Base-by-base conservation (phyloP, 2,329 filamentous ascomycete species). In the Grosmannia penicillata region DNA sequence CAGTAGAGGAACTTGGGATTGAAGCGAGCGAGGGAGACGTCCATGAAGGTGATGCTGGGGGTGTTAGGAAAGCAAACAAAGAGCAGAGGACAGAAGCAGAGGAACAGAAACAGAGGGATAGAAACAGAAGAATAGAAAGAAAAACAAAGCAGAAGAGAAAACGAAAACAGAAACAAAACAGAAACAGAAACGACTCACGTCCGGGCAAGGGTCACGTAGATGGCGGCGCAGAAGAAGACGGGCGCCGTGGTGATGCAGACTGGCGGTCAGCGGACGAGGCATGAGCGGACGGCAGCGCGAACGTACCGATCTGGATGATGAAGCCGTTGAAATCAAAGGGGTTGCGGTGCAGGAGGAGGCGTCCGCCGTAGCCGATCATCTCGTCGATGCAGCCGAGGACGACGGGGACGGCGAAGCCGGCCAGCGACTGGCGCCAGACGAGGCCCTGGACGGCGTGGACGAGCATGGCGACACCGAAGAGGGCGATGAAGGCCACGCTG, bases 241-340 rank as follows among this genome's bases (percentile, higher is more conserved):
- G 67, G 67, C 0, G 58, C 65, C 32, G 67, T 66, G 47, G 66
- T 72, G 36, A 81, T 61, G 53, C 71, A 76, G 43, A 70, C 66
- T 72, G 36, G n/a, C 6, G 15, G 31, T 37, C 18, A 37, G 33
- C 1, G 13, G n/a, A 19, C 13, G 9, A 27, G 23, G 23, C 26
- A 13, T 15, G 22, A 35, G 8, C 6, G 33, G 24, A 15, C 23
- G 4, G 11, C 10, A n/a, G 10, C 13, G 19, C 2, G 31, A 13
- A 54, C 62, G 34, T 50, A 70, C 68, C 59, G 45, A 79, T 78
- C 51, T 82, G 72, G n/a, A 79, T 65, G 51, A 80, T 65, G 51
- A 82, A 82, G 8, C 65, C 72, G 11, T 51, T 50, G 50, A 76
- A 68, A 34, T 52, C 60, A 49, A 75, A 81, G 0, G 74, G 72